Evolutionary conservation across 495 filamentous ascomycete species (phyloP).

Genomic region (Tuber microsphaerosporum): DNA sequence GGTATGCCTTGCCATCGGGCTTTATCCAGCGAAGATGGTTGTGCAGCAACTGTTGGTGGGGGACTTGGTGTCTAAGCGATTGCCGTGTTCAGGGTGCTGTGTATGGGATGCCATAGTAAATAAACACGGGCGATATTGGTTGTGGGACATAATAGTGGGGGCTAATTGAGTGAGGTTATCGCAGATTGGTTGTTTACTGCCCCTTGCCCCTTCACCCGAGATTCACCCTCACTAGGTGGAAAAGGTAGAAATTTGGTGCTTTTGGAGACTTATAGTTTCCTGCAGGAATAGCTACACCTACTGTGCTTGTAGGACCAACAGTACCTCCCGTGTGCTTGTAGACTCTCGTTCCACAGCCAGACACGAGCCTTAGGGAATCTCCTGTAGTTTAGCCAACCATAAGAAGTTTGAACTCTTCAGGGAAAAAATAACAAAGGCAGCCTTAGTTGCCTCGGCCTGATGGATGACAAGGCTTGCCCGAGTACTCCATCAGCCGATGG

Average conservation of each 20-base stretch:
- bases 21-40: neutral
- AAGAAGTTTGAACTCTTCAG: neutral
- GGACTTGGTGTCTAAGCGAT: neutral
- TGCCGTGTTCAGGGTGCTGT: neutral
- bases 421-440: neutral
- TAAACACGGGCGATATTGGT: neutral
- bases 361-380: neutral
- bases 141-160: neutral
- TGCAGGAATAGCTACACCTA: neutral
- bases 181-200: neutral
- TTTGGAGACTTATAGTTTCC: neutral
- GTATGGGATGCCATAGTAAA: neutral
- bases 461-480: neutral
- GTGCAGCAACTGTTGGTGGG: neutral
- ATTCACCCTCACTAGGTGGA: neutral
- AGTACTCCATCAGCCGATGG: neutral
- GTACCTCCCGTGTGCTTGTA: neutral
- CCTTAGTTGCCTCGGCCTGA: neutral
- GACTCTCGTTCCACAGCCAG: neutral
- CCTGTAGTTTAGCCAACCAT: neutral
- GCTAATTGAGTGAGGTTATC: neutral
- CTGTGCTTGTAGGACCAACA: neutral
- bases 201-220: neutral
- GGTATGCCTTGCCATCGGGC: neutral
- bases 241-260: neutral